Evolutionary conservation across 257 asterid genomes (phyloP).

Genomic region (Echites panduratus): DNA sequence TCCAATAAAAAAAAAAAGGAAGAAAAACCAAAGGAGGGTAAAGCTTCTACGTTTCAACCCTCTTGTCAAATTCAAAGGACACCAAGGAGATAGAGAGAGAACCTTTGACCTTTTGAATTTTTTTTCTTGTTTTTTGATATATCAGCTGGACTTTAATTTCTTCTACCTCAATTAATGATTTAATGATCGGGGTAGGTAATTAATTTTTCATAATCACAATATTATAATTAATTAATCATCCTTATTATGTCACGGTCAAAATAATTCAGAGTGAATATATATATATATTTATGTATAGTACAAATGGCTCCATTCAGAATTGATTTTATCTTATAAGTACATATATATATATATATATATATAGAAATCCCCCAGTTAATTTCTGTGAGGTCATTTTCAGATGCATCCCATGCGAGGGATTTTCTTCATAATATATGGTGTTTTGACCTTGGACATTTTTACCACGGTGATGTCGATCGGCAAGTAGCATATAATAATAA

Average conservation of each 20-base stretch:
- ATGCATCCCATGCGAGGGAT: background rate
- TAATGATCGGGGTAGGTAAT: background rate
- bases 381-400: background rate
- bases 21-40: background rate
- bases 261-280: background rate
- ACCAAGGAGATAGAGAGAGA: background rate
- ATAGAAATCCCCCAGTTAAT: background rate
- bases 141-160: background rate
- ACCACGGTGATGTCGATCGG: background rate
- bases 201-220: too few relatives aligned
- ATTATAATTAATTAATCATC: background rate
- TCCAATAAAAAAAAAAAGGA: background rate
- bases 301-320: background rate
- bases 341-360: too few relatives aligned
- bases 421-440: background rate
- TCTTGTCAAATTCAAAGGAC: constrained; percentile 12
- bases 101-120: constrained; percentile 3
- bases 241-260: background rate
- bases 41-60: constrained; percentile 8
- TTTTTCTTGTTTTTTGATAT: background rate
- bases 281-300: too few relatives aligned
- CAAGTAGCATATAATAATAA: background rate
- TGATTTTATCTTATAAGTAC: too few relatives aligned
- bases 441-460: background rate
- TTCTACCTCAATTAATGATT: background rate